Percentiles rank a stretch among this genome's conserved stretches.
Conservation (phyloP, 257 asterid genomes). For the Cinchona pubescens region DNA sequence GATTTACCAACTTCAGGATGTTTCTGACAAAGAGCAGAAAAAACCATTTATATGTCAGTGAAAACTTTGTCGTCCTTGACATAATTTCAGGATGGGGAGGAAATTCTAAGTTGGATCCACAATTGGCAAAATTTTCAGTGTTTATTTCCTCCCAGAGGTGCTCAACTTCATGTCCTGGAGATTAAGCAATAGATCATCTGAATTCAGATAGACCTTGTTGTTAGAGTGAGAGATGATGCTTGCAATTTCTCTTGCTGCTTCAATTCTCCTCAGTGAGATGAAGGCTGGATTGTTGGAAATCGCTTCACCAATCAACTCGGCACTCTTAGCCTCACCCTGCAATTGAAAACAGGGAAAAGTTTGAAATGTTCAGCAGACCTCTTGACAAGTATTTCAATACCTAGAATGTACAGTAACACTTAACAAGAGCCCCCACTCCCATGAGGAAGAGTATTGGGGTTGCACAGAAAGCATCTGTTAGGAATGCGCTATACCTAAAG, state of each 20-base stretch:
- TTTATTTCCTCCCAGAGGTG: constrained; percentile 29
- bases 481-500: too few relatives aligned
- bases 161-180: constrained; percentile 55
- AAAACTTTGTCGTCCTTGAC: neutral
- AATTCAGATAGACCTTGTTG: constrained; percentile 77
- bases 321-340: constrained; percentile 99
- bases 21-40: neutral
- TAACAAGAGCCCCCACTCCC: neutral
- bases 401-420: neutral
- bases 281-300: constrained; percentile 87
- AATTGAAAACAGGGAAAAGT: constrained; percentile 4
- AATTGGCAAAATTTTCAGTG: neutral
- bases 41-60: neutral
- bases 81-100: neutral
- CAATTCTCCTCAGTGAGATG: constrained; percentile 81
- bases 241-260: constrained; percentile 84
- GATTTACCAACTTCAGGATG: neutral
- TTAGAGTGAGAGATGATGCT: constrained; percentile 54
- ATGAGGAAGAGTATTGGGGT: too few relatives aligned
- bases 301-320: constrained; percentile 87
- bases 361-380: too few relatives aligned
- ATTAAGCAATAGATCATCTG: constrained; percentile 79
- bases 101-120: neutral
- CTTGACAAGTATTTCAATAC: too few relatives aligned
- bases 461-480: too few relatives aligned